Evolutionary conservation across 1,284 basidiomycete genomes (phyloP).

Genomic region (Austropuccinia psidii): DNA sequence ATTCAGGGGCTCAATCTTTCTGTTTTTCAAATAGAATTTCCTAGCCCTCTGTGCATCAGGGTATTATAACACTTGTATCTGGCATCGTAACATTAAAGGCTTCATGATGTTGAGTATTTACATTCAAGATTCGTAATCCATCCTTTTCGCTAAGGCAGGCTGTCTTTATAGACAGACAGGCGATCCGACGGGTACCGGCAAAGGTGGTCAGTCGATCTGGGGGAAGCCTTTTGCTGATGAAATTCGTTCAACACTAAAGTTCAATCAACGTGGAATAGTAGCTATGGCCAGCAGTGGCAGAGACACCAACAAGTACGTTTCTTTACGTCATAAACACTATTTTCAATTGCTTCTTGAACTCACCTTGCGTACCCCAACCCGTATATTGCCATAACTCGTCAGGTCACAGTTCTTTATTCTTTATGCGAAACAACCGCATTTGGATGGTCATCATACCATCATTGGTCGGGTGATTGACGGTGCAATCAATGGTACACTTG

Average conservation of each 20-base stretch:
- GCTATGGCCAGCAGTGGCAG: slow-evolving; percentile 94
- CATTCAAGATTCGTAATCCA: neutral
- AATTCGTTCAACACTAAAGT: slow-evolving; percentile 85
- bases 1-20: neutral
- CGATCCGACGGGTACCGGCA: slow-evolving; percentile 50
- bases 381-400: neutral
- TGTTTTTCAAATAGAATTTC: slow-evolving; percentile 63
- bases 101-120: neutral
- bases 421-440: slow-evolving; percentile 80
- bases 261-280: slow-evolving; percentile 84
- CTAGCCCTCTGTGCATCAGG: slow-evolving; percentile 83
- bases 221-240: slow-evolving; percentile 81
- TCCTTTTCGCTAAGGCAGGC: slow-evolving; percentile 21
- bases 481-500: slow-evolving; percentile 68
- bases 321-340: neutral
- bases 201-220: slow-evolving; percentile 67
- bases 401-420: slow-evolving; percentile 76
- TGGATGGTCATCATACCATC: slow-evolving; percentile 90
- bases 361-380: neutral
- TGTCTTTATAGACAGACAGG: slow-evolving; percentile 42
- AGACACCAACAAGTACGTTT: slow-evolving; percentile 72
- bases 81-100: slow-evolving; percentile 58
- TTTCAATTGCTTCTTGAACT: neutral
- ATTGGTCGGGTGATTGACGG: slow-evolving; percentile 92
- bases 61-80: slow-evolving; percentile 76